Percentiles rank a stretch among this genome's conserved stretches.
Conservation (phyloP, 2,329 filamentous ascomycete genomes). For the Amauroascus verrucosus region DNA sequence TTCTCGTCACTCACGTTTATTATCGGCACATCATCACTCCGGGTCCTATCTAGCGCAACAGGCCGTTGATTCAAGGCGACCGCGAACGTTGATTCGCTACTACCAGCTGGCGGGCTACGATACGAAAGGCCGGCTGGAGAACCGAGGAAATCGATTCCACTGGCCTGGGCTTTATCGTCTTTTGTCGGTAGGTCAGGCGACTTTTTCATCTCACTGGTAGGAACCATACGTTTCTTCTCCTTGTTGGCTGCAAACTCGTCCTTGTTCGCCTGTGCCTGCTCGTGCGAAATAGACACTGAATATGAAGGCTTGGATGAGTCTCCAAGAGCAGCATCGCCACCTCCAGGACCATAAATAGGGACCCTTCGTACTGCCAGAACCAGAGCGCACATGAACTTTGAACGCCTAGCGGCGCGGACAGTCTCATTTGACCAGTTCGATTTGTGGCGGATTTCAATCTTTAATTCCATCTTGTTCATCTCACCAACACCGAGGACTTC, state of each 20-base stretch:
- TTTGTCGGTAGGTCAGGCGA: constrained; percentile 5
- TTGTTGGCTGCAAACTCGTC: constrained; percentile 50
- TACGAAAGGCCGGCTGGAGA: constrained; percentile 24
- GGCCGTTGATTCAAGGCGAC: constrained; percentile 28
- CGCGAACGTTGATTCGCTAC: constrained; percentile 28
- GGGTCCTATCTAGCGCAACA: constrained; percentile 24
- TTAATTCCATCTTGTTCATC: constrained; percentile 77
- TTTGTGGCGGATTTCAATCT: constrained; percentile 81
- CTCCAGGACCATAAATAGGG: constrained; percentile 73
- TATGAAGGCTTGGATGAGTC: constrained; percentile 64
- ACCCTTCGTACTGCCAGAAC: constrained; percentile 75
- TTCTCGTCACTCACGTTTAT: constrained; percentile 24
- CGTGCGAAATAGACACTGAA: constrained; percentile 63
- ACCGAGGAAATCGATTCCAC: constrained; percentile 23
- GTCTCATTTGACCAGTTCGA: constrained; percentile 84
- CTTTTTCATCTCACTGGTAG: constrained; percentile 27
- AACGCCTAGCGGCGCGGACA: constrained; percentile 68
- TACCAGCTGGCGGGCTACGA: constrained; percentile 22
- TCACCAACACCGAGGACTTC: constrained; percentile 69
- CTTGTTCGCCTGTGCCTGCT: constrained; percentile 54
- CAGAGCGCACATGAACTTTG: constrained; percentile 94
- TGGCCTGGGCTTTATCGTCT: constrained; percentile 21
- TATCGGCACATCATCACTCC: constrained; percentile 21
- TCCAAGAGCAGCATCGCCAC: constrained; percentile 53
- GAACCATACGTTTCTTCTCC: constrained; percentile 56